phyloP scores from a whole-genome alignment of 2,329 filamentous ascomycete genomes.

The Talaromyces sp. region DNA sequence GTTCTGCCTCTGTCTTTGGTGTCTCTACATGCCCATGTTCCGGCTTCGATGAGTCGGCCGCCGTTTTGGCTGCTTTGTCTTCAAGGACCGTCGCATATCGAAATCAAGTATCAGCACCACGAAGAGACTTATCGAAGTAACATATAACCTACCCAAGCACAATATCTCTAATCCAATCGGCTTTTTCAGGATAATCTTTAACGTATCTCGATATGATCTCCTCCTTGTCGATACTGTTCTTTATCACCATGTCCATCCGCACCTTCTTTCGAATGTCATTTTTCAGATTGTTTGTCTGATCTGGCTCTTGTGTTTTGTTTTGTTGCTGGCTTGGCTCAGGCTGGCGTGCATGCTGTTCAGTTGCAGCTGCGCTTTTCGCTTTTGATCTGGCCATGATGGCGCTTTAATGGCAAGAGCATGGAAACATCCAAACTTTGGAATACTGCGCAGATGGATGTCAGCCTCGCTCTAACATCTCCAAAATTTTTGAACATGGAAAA shows the following conservation, averaged over 20 bases:
- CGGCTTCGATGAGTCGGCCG: not conserved
- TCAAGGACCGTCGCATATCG: conserved; percentile 11
- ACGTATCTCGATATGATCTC: conserved; percentile 3
- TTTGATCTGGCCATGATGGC: conserved; percentile 1
- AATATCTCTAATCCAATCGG: conserved; percentile 7
- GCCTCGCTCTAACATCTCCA: not conserved
- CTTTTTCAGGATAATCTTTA: not conserved
- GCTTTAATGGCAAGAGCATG: not conserved
- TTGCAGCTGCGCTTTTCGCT: not conserved
- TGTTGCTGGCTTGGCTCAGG: not conserved
- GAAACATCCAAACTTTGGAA: not conserved
- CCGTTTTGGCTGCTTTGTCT: conserved; percentile 9
- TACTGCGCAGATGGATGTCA: not conserved
- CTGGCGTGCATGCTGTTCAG: not conserved
- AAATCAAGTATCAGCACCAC: not conserved
- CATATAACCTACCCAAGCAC: not conserved
- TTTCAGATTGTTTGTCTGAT: not conserved
- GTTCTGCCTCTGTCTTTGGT: not conserved
- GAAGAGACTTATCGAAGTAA: not conserved
- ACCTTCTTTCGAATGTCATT: conserved; percentile 17
- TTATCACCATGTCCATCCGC: conserved; percentile 6
- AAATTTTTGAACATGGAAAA: not conserved
- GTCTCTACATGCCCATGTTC: not conserved
- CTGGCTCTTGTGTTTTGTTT: not conserved
- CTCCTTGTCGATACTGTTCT: conserved; percentile 7